Conservation (phyloP, 2,329 filamentous ascomycete genomes). For the Paradendryphiella salina region DNA sequence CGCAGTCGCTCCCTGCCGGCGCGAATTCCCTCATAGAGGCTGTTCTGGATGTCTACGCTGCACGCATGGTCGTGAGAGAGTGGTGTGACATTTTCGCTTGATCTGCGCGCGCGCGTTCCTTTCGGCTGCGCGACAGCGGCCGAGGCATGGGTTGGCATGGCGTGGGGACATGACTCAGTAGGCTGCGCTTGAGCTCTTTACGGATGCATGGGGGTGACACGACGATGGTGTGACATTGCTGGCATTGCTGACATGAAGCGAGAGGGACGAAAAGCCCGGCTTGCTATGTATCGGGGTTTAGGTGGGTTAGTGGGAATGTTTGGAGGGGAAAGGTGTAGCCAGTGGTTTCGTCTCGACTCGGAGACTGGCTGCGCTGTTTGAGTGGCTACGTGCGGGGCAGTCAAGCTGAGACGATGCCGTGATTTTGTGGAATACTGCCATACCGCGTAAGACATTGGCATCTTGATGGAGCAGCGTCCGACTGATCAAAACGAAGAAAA, state of each 20-base stretch:
- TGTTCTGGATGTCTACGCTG: background rate
- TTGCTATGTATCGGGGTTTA: no score
- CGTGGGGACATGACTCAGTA: constrained; percentile 18
- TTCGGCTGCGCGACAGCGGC: constrained; percentile 2
- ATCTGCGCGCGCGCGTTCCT: background rate
- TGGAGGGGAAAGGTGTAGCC: no score
- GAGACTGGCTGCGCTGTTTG: no score
- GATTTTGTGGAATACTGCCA: no score
- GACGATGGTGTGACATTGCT: constrained; percentile 11
- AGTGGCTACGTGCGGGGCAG: no score
- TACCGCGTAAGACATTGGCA: no score
- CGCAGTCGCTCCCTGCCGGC: constrained; percentile 8
- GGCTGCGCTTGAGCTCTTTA: background rate
- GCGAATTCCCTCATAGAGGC: constrained; percentile 1
- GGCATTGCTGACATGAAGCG: background rate
- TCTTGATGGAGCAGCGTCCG: no score
- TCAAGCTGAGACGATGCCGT: no score
- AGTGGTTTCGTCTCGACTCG: no score
- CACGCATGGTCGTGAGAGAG: constrained; percentile 20
- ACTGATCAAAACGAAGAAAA: background rate
- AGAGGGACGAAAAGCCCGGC: background rate
- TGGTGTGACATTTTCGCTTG: constrained; percentile 33
- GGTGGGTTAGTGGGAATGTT: no score
- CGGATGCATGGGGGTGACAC: background rate
- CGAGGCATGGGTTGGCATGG: constrained; percentile 24